Conservation (phyloP, 768 basidiomycete species). For the Pleurotus platypus region DNA sequence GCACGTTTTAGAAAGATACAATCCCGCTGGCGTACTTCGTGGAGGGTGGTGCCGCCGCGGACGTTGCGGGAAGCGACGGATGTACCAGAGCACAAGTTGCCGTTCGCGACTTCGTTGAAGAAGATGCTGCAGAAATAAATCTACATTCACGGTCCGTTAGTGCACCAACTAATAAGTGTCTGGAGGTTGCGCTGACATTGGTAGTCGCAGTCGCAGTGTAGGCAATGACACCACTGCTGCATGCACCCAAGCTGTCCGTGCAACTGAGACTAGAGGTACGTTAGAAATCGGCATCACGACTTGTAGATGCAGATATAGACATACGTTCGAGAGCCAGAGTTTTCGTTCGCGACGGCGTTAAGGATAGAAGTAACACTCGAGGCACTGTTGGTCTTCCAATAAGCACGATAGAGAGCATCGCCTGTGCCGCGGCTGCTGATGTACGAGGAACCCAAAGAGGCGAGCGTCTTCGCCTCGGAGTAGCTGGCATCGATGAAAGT, state of each 20-base stretch:
- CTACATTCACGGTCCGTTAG: constrained; percentile 14
- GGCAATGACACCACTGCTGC: constrained; percentile 36
- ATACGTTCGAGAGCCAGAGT: constrained; percentile 33
- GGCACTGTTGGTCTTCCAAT: constrained; percentile 32
- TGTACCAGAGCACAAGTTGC: constrained; percentile 38
- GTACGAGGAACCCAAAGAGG: constrained; percentile 26
- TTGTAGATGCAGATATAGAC: constrained; percentile 5
- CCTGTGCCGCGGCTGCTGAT: constrained; percentile 29
- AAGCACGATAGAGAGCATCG: constrained; percentile 34
- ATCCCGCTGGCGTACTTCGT: constrained; percentile 27
- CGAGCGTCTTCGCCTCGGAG: constrained; percentile 36
- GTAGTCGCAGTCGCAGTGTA: constrained; percentile 41
- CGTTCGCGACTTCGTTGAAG: constrained; percentile 39
- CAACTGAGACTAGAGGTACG: constrained; percentile 31
- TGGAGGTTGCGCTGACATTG: constrained; percentile 23
- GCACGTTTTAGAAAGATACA: not conserved
- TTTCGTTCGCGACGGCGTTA: constrained; percentile 37
- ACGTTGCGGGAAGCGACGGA: constrained; percentile 40
- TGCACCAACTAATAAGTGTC: not conserved
- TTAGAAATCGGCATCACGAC: not conserved
- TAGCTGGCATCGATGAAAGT: constrained; percentile 20
- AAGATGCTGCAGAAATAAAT: constrained; percentile 46
- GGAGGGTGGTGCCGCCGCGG: constrained; percentile 44
- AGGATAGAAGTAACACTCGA: constrained; percentile 28
- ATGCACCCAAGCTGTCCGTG: constrained; percentile 32